Evolutionary conservation across 805 yeast genomes (phyloP).

Genomic region (Cyberlindnera maclurae): DNA sequence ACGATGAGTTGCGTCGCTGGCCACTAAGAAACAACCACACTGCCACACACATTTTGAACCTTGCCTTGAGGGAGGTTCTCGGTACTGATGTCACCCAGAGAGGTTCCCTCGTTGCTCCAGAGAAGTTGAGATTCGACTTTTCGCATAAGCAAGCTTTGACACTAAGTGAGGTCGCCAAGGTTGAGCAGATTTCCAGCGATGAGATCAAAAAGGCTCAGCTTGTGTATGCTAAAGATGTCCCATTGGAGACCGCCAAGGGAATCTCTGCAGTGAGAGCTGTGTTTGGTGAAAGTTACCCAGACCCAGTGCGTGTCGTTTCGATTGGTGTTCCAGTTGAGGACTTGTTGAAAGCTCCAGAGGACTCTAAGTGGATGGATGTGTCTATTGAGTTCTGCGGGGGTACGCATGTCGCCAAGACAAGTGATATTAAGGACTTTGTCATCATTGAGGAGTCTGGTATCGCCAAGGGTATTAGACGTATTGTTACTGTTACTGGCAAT

Average conservation of each 20-base stretch:
- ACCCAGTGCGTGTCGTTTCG: constrained; percentile 96
- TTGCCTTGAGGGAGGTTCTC: constrained; percentile 75
- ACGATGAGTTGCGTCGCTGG: constrained; percentile 91
- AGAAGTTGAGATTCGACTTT: constrained; percentile 92
- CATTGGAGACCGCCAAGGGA: constrained; percentile 61
- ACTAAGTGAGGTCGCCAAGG: constrained; percentile 60
- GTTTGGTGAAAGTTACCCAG: constrained; percentile 98
- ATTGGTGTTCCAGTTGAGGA: constrained; percentile 89
- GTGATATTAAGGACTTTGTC: constrained; percentile 87
- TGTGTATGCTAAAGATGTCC: constrained; percentile 81
- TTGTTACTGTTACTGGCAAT: constrained; percentile 92
- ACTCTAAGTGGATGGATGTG: constrained; percentile 64
- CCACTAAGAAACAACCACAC: constrained; percentile 97
- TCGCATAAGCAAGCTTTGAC: constrained; percentile 84
- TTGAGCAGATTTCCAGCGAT: constrained; percentile 68
- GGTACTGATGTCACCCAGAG: constrained; percentile 91
- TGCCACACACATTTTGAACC: constrained; percentile 92
- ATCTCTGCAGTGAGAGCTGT: constrained; percentile 93
- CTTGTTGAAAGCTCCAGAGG: constrained; percentile 61
- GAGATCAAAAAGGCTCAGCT: constrained; percentile 61
- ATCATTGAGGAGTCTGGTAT: constrained; percentile 93
- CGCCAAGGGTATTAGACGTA: constrained; percentile 97
- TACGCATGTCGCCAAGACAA: constrained; percentile 89
- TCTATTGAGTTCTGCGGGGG: constrained; percentile 99
- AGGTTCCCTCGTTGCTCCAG: constrained; percentile 95